Percentiles rank a stretch among this genome's conserved stretches.
Conservation (phyloP, 768 basidiomycete species). For the Auricularia auricula-judae region DNA sequence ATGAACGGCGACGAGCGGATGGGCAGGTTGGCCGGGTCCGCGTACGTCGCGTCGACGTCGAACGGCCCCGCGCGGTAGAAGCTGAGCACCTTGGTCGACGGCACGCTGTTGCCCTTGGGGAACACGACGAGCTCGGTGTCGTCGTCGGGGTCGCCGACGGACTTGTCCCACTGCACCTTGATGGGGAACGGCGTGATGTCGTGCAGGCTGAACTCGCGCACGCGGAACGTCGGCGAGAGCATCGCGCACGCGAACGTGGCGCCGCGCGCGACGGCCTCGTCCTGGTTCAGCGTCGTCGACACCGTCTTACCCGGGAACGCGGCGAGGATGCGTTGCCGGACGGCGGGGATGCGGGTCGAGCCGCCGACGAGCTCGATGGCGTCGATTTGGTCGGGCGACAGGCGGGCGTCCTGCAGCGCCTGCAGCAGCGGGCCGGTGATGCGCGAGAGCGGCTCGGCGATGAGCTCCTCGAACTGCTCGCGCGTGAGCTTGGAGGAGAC, state of each 20-base stretch:
- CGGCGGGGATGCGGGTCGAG: slow-evolving; percentile 83
- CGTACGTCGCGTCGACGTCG: slow-evolving; percentile 79
- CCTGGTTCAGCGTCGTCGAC: slow-evolving; percentile 90
- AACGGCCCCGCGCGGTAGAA: slow-evolving; percentile 88
- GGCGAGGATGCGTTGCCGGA: slow-evolving; percentile 76
- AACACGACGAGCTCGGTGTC: slow-evolving; percentile 82
- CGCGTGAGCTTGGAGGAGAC: slow-evolving; percentile 77
- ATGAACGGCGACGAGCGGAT: slow-evolving; percentile 79
- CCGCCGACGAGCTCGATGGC: slow-evolving; percentile 91
- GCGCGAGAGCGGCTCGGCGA: slow-evolving; percentile 62
- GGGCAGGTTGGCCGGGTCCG: slow-evolving; percentile 59
- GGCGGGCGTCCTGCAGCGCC: slow-evolving; percentile 70
- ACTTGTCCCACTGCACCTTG: slow-evolving; percentile 78
- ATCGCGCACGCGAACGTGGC: slow-evolving; percentile 96
- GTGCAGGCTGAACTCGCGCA: slow-evolving; percentile 84
- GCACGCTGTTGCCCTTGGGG: slow-evolving; percentile 72
- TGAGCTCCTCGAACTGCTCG: slow-evolving; percentile 73
- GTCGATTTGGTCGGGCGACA: slow-evolving; percentile 78
- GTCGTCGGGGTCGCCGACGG: slow-evolving; percentile 72
- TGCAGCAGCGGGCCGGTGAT: slow-evolving; percentile 65
- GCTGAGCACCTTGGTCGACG: slow-evolving; percentile 90
- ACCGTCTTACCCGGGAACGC: slow-evolving; percentile 78
- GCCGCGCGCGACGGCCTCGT: slow-evolving; percentile 92
- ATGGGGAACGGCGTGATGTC: slow-evolving; percentile 84
- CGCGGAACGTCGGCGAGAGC: slow-evolving; percentile 95